These are phyloP conservation scores for Seminavis robusta DNA, from an alignment of 108 stramenopile species.

Conservation along the genomic window DNA sequence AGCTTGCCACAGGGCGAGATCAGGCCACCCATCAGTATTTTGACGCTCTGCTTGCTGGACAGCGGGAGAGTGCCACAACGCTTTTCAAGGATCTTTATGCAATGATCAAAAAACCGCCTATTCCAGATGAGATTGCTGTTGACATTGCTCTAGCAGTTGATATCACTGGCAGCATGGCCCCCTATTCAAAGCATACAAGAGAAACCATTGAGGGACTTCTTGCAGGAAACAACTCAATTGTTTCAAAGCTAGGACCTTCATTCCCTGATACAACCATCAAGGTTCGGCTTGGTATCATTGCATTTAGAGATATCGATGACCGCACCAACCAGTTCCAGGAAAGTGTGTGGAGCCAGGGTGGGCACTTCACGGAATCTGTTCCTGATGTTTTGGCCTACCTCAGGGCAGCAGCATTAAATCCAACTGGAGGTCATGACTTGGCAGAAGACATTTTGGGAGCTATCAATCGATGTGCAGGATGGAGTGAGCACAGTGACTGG, in stretches of 20 bases:
- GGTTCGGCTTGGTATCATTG: conserved; percentile 33
- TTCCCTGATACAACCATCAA: conserved; percentile 53
- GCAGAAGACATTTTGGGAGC: conserved; percentile 58
- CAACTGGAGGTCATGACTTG: conserved; percentile 47
- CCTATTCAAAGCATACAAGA: conserved; percentile 18
- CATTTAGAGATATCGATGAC: conserved; percentile 57
- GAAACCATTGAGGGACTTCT: conserved; percentile 35
- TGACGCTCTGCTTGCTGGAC: conserved; percentile 38
- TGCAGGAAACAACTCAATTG: conserved; percentile 29
- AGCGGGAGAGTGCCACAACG: conserved; percentile 12
- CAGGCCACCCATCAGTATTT: conserved; percentile 40
- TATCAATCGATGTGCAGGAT: conserved; percentile 32
- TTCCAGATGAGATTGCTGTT: conserved; percentile 33
- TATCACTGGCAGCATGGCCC: conserved; percentile 58
- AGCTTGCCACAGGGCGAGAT: conserved; percentile 40
- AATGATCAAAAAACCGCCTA: conserved; percentile 42
- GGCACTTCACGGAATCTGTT: conserved; percentile 41
- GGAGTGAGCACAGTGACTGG: conserved; percentile 42
- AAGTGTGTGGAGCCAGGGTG: conserved; percentile 8
- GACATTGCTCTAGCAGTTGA: conserved; percentile 54
- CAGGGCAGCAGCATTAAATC: neutral
- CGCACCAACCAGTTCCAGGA: conserved; percentile 37
- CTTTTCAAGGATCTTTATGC: conserved; percentile 45
- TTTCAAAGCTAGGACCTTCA: conserved; percentile 24
- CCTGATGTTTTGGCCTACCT: conserved; percentile 16